phyloP scores from a whole-genome alignment of 352 stramenopile genomes.

The Phytophthora nicotianae region DNA sequence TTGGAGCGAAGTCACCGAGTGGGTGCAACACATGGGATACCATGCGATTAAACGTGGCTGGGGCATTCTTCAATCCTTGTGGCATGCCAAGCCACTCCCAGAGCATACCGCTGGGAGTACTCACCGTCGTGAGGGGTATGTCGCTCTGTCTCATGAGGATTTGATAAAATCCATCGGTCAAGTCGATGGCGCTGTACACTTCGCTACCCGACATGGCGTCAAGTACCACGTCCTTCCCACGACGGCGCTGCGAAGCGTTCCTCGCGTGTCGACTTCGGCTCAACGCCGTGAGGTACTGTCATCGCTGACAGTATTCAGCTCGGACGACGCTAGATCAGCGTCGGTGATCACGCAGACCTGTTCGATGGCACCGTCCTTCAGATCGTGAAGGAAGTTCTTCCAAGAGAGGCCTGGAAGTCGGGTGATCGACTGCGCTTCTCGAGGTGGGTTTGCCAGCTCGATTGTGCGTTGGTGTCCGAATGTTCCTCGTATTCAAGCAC shows the following conservation, averaged over 20 bases:
- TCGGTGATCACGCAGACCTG: neutral
- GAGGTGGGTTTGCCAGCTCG: neutral
- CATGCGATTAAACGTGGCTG: slow-evolving; percentile 3
- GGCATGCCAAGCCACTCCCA: slow-evolving; percentile 41
- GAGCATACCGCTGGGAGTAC: slow-evolving; percentile 34
- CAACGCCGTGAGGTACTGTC: neutral
- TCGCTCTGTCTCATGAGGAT: slow-evolving; percentile 22
- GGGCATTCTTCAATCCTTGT: slow-evolving; percentile 13
- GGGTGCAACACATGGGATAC: neutral
- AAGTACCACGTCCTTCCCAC: slow-evolving; percentile 4
- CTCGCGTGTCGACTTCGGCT: neutral
- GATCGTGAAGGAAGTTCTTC: neutral
- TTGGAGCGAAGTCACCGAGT: neutral
- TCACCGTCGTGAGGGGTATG: slow-evolving; percentile 32
- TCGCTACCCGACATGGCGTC: neutral
- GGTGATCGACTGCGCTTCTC: neutral
- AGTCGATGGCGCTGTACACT: slow-evolving; percentile 9
- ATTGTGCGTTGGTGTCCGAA: neutral
- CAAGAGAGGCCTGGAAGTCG: neutral
- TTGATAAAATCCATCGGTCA: slow-evolving; percentile 22
- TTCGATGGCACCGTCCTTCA: neutral
- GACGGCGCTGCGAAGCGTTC: neutral
- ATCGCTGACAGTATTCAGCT: neutral
- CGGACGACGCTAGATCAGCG: neutral
- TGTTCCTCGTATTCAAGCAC: neutral